Evolutionary conservation across 495 filamentous ascomycete species (phyloP).

Genomic region (Talaromyces ruber): DNA sequence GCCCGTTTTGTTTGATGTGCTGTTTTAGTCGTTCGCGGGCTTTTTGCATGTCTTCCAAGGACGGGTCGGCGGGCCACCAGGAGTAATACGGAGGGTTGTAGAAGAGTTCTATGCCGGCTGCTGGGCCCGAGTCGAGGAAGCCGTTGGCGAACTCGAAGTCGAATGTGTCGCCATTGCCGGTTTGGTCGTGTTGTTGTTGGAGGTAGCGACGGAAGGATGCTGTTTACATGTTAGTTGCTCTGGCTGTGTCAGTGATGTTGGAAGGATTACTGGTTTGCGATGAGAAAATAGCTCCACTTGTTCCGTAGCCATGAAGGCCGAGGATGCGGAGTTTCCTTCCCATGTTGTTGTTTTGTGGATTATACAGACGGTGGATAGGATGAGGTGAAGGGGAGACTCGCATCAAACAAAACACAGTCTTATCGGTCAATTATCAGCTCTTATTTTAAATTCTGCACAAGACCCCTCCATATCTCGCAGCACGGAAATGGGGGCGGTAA

Average conservation of each 20-base stretch:
- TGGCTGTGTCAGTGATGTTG: not conserved
- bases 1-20: constrained; percentile 39
- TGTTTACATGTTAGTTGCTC: constrained; percentile 8
- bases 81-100: constrained; percentile 40
- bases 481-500: not conserved
- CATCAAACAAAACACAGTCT: not conserved
- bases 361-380: not conserved
- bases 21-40: constrained; percentile 38
- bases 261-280: constrained; percentile 42
- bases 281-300: constrained; percentile 48
- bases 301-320: constrained; percentile 56
- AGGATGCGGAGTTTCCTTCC: constrained; percentile 44
- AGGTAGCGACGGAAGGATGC: constrained; percentile 34
- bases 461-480: not conserved
- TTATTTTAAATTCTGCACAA: not conserved
- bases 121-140: constrained; percentile 30
- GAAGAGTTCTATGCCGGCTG: constrained; percentile 45
- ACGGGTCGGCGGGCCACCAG: constrained; percentile 28
- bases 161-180: constrained; percentile 16
- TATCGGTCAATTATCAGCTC: not conserved
- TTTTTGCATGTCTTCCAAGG: constrained; percentile 15
- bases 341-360: not conserved
- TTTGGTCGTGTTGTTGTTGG: constrained; percentile 3
- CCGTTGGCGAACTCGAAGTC: constrained; percentile 52
- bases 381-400: not conserved